Evolutionary conservation across 129 eudicot genomes (phyloP).

Genomic region (Deinandra increscens): DNA sequence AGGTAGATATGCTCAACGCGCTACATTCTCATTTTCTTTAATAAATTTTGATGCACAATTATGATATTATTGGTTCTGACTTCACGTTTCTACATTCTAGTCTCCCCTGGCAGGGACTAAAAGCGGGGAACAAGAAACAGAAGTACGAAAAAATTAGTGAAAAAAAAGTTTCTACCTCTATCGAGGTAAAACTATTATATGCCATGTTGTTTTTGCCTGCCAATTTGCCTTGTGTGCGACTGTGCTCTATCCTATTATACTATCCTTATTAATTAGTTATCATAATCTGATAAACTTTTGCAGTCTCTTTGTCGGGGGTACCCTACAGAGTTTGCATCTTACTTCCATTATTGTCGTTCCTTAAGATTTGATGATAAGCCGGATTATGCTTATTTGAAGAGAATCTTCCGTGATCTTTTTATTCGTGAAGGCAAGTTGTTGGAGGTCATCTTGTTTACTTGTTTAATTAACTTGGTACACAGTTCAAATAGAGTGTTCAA

Average conservation of each 20-base stretch:
- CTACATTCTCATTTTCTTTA: background rate
- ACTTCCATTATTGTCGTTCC: conserved; percentile 95
- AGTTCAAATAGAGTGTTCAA: background rate
- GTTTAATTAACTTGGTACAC: background rate
- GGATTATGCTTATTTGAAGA: conserved; percentile 91
- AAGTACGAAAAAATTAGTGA: conserved; percentile 94
- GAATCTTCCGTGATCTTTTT: conserved; percentile 95
- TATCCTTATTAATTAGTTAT: background rate
- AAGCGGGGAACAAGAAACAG: conserved; percentile 96
- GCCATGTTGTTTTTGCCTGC: background rate
- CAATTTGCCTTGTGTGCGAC: background rate
- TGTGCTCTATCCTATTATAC: background rate
- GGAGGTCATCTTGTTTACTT: conserved; percentile 2
- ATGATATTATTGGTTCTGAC: conserved; percentile 17
- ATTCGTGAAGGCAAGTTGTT: conserved; percentile 80
- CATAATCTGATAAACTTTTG: conserved; percentile 6
- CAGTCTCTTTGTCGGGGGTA: conserved; percentile 94
- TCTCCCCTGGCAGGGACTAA: conserved; percentile 99
- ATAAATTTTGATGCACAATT: conserved; percentile 1
- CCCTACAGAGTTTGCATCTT: conserved; percentile 95
- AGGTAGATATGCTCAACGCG: conserved; percentile 41
- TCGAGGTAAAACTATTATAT: conserved; percentile 61
- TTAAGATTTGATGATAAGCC: conserved; percentile 96
- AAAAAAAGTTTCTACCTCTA: conserved; percentile 88
- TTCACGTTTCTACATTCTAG: conserved; percentile 35